Conservation (phyloP, 164 flowering plant genomes). For the Sextonia rubra region DNA sequence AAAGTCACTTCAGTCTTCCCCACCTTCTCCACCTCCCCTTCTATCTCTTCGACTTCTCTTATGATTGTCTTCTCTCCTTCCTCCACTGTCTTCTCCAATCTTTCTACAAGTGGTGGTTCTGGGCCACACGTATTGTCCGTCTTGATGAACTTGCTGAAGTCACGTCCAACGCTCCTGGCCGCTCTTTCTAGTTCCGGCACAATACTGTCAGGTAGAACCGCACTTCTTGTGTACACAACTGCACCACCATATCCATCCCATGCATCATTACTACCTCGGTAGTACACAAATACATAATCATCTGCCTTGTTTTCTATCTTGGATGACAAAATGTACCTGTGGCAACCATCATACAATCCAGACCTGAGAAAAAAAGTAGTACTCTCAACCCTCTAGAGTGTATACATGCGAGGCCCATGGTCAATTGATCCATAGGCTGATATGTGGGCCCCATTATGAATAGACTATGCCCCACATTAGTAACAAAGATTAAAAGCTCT, state of each 20-base stretch:
- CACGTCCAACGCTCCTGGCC: slow-evolving; percentile 70
- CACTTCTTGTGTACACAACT: slow-evolving; percentile 83
- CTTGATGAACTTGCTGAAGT: slow-evolving; percentile 63
- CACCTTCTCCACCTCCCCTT: slow-evolving; percentile 57
- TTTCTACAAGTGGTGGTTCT: slow-evolving; percentile 85
- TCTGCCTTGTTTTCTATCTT: slow-evolving; percentile 66
- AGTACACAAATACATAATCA: slow-evolving; percentile 90
- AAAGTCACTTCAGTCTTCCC: slow-evolving; percentile 63
- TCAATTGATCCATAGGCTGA: not conserved
- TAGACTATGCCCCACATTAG: too few relatives aligned
- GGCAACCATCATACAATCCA: slow-evolving; percentile 4
- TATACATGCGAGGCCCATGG: not conserved
- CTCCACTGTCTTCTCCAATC: slow-evolving; percentile 86
- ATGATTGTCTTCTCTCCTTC: slow-evolving; percentile 71
- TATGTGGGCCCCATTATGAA: too few relatives aligned
- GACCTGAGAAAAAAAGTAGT: not conserved
- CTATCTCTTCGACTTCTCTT: slow-evolving; percentile 73
- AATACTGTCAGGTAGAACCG: slow-evolving; percentile 65
- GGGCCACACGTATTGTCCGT: slow-evolving; percentile 93
- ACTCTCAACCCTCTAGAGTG: not conserved
- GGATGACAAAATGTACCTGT: slow-evolving; percentile 90
- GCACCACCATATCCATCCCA: slow-evolving; percentile 99
- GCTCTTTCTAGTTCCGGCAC: slow-evolving; percentile 80
- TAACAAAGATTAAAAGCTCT: too few relatives aligned
- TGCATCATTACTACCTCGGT: slow-evolving; percentile 89